Base-by-base conservation (phyloP, 2,329 filamentous ascomycete genomes). In the Clarireedia homoeocarpa region DNA sequence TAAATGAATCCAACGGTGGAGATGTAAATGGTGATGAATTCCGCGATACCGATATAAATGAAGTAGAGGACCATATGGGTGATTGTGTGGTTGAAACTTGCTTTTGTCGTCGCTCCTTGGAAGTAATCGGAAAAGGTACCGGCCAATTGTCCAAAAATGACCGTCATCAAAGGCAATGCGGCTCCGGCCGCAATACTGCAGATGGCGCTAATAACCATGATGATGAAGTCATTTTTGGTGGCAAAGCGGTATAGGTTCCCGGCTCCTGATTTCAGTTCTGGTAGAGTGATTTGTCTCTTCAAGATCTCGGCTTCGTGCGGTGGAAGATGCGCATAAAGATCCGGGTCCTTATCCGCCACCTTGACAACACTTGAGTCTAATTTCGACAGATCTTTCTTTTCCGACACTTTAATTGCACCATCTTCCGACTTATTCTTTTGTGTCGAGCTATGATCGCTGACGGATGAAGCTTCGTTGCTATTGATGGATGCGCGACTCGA, bases 1-100 rank as follows among this genome's bases (percentile, higher is more conserved):
- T 90, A 96, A 64, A 96, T 95, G 74, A 95, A 96, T 20, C 89
- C 89, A 17, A 95, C 84, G 0, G 91, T 96, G 24, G 83, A 80
- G 58, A 95, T 75, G 69, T 95, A 95, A 46, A 85, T 80, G 3
- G 85, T 84, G 47, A 88, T 72, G 62, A 95, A 95, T 67, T 91
- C 86, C 61, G 78, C 90, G 57, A 95, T 83, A 45, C 82, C 90
- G 48, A 96, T 79, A 69, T 95, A 95, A 36, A 96, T 74, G 62
- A 95, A 94, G 71, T 95, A 95, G 38, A 95, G 72, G 10, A 91
- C 86, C 63, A 86, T 80, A 45, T 77, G 75, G 7, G 73, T 73
- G 63, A 95, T 74, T 58, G 83, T 73, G 53, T 73, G 60, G 50
- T 78, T 76, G 71, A 94, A 94, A 0, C 75, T 72, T 39, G 75